Conservation (phyloP, 495 filamentous ascomycete genomes). For the Halenospora varia region DNA sequence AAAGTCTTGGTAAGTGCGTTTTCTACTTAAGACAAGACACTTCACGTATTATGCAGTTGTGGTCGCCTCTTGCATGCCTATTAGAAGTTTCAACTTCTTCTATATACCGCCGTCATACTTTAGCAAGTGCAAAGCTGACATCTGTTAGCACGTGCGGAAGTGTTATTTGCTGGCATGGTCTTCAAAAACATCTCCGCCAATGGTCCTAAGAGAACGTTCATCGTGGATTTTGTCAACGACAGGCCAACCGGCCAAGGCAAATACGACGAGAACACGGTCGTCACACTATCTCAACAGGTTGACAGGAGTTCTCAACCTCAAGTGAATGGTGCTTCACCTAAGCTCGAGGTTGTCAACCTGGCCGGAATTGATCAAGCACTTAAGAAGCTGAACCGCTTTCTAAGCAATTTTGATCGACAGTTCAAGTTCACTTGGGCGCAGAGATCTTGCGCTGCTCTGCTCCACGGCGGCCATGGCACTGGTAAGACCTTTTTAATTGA, state of each 20-base stretch:
- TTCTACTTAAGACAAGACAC: too few species aligned
- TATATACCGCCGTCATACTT: neutral
- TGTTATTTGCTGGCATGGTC: conserved; percentile 42
- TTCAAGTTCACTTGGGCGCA: conserved; percentile 27
- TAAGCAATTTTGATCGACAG: conserved; percentile 51
- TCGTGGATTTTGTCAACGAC: conserved; percentile 41
- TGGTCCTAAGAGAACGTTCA: conserved; percentile 43
- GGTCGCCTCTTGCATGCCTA: too few species aligned
- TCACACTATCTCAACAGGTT: conserved; percentile 13
- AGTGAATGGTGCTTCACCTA: neutral
- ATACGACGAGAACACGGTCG: conserved; percentile 10
- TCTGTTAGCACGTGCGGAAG: conserved; percentile 36
- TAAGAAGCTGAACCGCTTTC: conserved; percentile 59
- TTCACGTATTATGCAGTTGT: too few species aligned
- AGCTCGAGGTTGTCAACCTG: conserved; percentile 42
- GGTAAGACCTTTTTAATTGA: conserved; percentile 73
- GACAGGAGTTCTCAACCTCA: neutral
- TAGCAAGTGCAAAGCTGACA: neutral
- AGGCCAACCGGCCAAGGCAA: conserved; percentile 16
- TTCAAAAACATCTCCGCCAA: conserved; percentile 40
- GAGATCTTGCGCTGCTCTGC: conserved; percentile 56
- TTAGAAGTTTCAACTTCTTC: neutral
- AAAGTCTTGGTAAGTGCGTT: conserved; percentile 44
- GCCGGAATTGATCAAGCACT: conserved; percentile 63
- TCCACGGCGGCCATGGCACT: conserved; percentile 80